These are phyloP conservation scores for Dissophora globulifera DNA, from an alignment of 192 early-diverging fungal genomes.

Conservation along the genomic window DNA sequence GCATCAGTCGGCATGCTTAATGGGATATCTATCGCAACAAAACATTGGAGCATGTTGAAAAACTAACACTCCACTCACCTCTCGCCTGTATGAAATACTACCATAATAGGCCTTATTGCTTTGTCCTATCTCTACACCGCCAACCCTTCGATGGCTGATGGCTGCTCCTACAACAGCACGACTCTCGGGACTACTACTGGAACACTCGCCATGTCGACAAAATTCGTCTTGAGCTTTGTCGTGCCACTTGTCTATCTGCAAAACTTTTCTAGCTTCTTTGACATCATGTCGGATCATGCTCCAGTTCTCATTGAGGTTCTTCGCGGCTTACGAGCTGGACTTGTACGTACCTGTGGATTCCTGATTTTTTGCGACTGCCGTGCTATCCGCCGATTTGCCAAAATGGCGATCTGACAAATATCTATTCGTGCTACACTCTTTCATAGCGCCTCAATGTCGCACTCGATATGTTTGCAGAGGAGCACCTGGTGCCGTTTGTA, in stretches of 20 bases:
- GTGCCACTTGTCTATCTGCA: conserved; percentile 60
- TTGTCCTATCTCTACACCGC: conserved; percentile 49
- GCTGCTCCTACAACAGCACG: conserved; percentile 31
- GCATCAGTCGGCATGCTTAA: neutral
- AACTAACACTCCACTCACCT: too few species aligned
- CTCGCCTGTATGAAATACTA: too few species aligned
- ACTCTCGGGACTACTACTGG: conserved; percentile 30
- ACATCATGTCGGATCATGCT: conserved; percentile 57
- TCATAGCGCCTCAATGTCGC: conserved; percentile 37
- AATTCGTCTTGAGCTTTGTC: conserved; percentile 59
- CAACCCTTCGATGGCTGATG: conserved; percentile 36
- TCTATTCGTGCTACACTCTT: neutral
- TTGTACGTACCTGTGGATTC: conserved; percentile 21
- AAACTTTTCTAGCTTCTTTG: conserved; percentile 61
- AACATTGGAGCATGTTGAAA: too few species aligned
- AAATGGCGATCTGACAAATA: too few species aligned
- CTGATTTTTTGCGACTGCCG: too few species aligned
- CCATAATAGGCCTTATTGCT: conserved; percentile 49
- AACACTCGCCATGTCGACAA: conserved; percentile 48
- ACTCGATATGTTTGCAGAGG: conserved; percentile 57
- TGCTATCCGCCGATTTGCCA: too few species aligned
- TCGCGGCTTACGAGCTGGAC: conserved; percentile 41
- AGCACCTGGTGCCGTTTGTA: conserved; percentile 60
- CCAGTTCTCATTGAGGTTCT: conserved; percentile 59
- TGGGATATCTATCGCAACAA: too few species aligned